Evolutionary conservation across 2,329 filamentous ascomycete species (phyloP).

Genomic region (Alternaria infectoria): DNA sequence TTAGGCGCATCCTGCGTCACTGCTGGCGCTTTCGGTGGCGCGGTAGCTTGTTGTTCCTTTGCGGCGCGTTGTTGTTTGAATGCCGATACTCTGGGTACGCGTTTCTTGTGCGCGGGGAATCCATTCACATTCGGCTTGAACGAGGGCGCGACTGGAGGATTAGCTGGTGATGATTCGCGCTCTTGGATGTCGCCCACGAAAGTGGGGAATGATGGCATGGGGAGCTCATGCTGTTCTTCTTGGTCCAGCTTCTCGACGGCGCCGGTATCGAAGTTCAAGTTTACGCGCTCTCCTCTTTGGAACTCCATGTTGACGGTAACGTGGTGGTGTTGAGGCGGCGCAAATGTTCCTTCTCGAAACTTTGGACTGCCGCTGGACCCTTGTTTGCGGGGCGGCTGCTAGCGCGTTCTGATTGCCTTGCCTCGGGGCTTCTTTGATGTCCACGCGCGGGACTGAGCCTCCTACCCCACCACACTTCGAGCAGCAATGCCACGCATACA

Average conservation of each 20-base stretch:
- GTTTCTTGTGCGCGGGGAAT: slow-evolving; percentile 88
- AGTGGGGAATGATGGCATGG: slow-evolving; percentile 22
- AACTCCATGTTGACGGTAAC: slow-evolving; percentile 46
- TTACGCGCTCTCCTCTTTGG: slow-evolving; percentile 66
- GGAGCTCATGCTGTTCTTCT: slow-evolving; percentile 20
- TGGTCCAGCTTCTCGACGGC: slow-evolving; percentile 51
- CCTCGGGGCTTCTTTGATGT: not conserved
- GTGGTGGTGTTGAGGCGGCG: slow-evolving; percentile 3
- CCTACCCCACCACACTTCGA: not conserved
- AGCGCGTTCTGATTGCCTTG: not conserved
- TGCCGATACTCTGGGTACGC: slow-evolving; percentile 69
- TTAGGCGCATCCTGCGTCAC: slow-evolving; percentile 20
- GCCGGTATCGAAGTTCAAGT: slow-evolving; percentile 64
- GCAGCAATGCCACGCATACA: not conserved
- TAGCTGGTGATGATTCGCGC: slow-evolving; percentile 66
- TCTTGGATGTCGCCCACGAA: slow-evolving; percentile 82
- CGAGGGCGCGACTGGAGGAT: slow-evolving; percentile 68
- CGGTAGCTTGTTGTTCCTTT: slow-evolving; percentile 30
- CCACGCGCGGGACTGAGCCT: not conserved
- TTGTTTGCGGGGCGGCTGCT: slow-evolving; percentile 2
- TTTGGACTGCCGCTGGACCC: slow-evolving; percentile 3
- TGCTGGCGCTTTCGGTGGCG: slow-evolving; percentile 10
- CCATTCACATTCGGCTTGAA: slow-evolving; percentile 66
- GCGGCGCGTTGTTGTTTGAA: slow-evolving; percentile 74
- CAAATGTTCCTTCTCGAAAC: not conserved